Percentiles rank a stretch among this genome's conserved stretches.
phyloP scores from a whole-genome alignment of 2,329 filamentous ascomycete species.

The Diaporthe eres region DNA sequence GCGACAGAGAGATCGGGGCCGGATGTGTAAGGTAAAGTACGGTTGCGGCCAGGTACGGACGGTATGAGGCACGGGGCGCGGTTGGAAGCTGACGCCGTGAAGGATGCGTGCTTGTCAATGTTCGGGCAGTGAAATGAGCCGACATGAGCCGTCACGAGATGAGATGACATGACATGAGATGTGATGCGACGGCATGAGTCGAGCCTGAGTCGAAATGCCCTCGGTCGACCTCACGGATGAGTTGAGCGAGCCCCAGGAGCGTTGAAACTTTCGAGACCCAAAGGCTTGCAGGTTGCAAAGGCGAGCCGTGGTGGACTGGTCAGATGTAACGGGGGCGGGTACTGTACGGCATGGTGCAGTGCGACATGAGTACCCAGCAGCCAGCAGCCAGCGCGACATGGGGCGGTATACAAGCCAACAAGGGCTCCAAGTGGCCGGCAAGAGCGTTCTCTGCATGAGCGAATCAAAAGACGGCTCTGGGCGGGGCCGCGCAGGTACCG shows the following conservation, averaged over 20 bases:
- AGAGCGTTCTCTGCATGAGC: background rate
- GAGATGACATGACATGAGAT: background rate
- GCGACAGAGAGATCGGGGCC: background rate
- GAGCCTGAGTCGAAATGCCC: background rate
- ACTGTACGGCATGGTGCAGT: background rate
- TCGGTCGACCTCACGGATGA: background rate
- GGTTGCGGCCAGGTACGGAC: background rate
- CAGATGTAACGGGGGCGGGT: background rate
- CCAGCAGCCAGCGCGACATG: no score
- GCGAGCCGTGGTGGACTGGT: background rate
- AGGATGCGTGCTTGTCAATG: background rate
- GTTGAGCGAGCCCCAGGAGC: background rate
- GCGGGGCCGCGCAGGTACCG: background rate
- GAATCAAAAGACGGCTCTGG: slow-evolving; percentile 13
- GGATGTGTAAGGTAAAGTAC: slow-evolving; percentile 23
- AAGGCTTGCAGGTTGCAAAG: background rate
- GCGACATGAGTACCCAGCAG: background rate
- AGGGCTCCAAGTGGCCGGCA: no score
- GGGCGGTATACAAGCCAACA: no score
- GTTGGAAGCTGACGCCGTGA: slow-evolving; percentile 8
- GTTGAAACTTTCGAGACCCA: background rate
- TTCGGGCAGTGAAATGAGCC: background rate
- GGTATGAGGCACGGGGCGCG: background rate
- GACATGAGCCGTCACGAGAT: background rate
- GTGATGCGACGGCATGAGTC: background rate